Base-by-base conservation (phyloP, 75 land plant genomes). In the Cryptomeria japonica region DNA sequence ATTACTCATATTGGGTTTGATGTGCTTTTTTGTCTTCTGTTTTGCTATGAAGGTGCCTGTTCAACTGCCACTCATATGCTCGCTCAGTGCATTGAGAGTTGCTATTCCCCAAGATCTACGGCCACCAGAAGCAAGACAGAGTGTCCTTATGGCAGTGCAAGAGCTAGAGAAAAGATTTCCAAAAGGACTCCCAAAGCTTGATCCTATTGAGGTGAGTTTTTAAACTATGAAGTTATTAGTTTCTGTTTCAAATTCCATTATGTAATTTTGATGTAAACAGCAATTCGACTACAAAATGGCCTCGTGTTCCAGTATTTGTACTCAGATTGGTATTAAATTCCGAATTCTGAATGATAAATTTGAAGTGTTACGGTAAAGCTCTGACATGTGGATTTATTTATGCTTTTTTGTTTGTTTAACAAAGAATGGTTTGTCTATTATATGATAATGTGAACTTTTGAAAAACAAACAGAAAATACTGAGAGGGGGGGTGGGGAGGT, bases 71-170 rank as follows among this genome's bases (percentile, higher is more conserved):
- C 90, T 97, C 3, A 88, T 97, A 38, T 97, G 93, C 91, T 92
- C 93, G 68, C 78, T 97, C 37, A 96, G 99, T 88, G 87, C 91
- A 25, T 88, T 97, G 13, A 91, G 93, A 86, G 91, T 97, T 42
- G 85, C 95, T 73, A 86, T 97, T 55, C 96, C 99, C 53, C 68
- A 94, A 88, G 99, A 97, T 88, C 93, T 97, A 31, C 92, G 99
- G 15, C 96, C 99, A 80, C 13, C 91, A 32, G 99, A 97, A 87
- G 99, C 99, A 83, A 95, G 99, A 85, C 95, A 93, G 84, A 96
- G 88, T 80, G 89, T 96, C 42, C 93, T 96, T 42, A 91, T 97
- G 88, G 97, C 99, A 22, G 87, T 97, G 36, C 94, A 97, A 85
- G 97, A 93, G 89, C 92, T 97, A 39, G 93, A 83, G 78, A 90